Evolutionary conservation across 148 eudicot genomes (phyloP).

Genomic region (Rhododendron mucronatum): DNA sequence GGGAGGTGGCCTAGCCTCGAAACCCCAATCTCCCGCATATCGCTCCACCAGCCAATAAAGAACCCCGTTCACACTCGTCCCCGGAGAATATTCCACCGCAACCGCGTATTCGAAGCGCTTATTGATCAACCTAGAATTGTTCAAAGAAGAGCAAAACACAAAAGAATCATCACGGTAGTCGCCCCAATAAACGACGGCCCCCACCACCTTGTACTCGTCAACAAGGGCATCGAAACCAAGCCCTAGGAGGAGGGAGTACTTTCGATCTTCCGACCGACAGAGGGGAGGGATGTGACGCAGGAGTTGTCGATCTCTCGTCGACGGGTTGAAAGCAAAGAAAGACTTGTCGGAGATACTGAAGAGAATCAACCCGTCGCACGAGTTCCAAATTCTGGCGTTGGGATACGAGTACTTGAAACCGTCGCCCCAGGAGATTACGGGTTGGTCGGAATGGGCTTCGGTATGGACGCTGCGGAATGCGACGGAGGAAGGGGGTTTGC

Average conservation of each 20-base stretch:
- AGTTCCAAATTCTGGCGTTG: not conserved
- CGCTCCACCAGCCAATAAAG: not conserved
- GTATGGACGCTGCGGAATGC: not conserved
- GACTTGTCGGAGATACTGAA: not conserved
- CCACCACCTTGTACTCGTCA: not conserved
- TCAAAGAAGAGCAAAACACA: not conserved
- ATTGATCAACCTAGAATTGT: not conserved
- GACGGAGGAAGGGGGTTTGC: not conserved
- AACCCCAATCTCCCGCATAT: not conserved
- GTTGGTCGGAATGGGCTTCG: not conserved
- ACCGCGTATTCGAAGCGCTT: not conserved
- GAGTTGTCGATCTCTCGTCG: not conserved
- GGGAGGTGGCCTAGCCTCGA: too few species aligned
- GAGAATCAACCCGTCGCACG: not conserved
- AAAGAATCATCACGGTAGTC: not conserved
- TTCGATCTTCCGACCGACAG: not conserved
- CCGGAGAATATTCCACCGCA: not conserved
- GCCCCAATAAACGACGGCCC: not conserved
- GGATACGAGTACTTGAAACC: not conserved
- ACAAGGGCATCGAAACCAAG: not conserved
- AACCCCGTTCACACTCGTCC: not conserved
- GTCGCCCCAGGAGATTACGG: not conserved
- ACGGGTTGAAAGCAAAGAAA: not conserved
- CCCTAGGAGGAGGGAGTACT: not conserved
- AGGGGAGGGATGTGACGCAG: not conserved